Percentiles rank a stretch among this genome's conserved stretches.
Evolutionary conservation across 2,329 filamentous ascomycete genomes (phyloP).

Genomic region (Fusarium sp.): DNA sequence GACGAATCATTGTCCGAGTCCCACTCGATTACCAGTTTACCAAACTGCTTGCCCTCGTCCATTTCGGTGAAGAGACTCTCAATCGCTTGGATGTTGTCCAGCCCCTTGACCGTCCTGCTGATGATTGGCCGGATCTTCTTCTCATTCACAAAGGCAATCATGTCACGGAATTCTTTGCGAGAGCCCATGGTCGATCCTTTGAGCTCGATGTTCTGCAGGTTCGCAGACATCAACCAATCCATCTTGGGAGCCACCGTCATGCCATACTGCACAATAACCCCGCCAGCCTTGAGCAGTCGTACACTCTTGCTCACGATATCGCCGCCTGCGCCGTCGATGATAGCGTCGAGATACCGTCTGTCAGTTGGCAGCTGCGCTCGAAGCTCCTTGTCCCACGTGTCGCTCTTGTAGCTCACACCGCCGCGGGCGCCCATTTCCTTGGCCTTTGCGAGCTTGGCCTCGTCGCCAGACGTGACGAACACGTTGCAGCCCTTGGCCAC

Average conservation of each 20-base stretch:
- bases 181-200: conserved; percentile 92
- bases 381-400: conserved; percentile 83
- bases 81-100: conserved; percentile 81
- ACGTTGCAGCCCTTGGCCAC: conserved; percentile 77
- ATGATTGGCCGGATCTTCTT: conserved; percentile 81
- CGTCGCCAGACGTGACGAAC: conserved; percentile 80
- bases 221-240: conserved; percentile 84
- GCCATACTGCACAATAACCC: conserved; percentile 86
- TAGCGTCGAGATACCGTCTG: conserved; percentile 77
- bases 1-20: conserved; percentile 47
- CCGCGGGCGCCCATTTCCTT: conserved; percentile 76
- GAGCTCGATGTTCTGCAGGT: conserved; percentile 88
- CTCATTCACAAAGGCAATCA: conserved; percentile 81
- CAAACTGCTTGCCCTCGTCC: conserved; percentile 86
- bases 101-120: conserved; percentile 74
- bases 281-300: conserved; percentile 79
- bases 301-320: conserved; percentile 77
- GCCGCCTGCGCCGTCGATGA: conserved; percentile 91
- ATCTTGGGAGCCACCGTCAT: conserved; percentile 90
- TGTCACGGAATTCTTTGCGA: conserved; percentile 86
- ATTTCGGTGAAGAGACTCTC: conserved; percentile 88
- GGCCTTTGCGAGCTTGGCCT: conserved; percentile 79
- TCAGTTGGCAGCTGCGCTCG: conserved; percentile 68
- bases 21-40: conserved; percentile 86
- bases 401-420: conserved; percentile 83